Evolutionary conservation across 2,329 filamentous ascomycete genomes (phyloP).

Genomic region (Dactylellina sp.): DNA sequence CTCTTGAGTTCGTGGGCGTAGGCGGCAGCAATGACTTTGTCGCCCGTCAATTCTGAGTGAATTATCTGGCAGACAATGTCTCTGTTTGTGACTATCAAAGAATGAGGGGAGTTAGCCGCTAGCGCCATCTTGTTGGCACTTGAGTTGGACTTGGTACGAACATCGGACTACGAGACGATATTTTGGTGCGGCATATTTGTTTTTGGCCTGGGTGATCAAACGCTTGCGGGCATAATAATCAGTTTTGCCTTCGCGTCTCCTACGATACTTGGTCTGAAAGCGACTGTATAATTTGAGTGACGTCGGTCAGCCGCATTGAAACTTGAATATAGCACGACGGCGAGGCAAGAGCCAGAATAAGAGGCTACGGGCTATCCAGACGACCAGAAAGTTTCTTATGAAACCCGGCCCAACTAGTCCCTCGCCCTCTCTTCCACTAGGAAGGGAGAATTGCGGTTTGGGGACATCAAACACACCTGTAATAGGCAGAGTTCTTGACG

Average conservation of each 20-base stretch:
- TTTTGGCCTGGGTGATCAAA: constrained; percentile 99
- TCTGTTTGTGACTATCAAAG: constrained; percentile 45
- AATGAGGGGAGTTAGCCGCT: not conserved
- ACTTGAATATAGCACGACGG: constrained; percentile 18
- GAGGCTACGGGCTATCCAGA: constrained; percentile 12
- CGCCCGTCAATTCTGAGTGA: constrained; percentile 92
- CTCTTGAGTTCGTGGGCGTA: constrained; percentile 98
- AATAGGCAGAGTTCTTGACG: constrained; percentile 98
- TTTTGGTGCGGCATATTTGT: constrained; percentile 99
- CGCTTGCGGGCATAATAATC: constrained; percentile 99
- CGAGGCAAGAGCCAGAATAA: not conserved
- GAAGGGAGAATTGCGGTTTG: constrained; percentile 33
- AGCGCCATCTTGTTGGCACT: not conserved
- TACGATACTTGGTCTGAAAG: constrained; percentile 99
- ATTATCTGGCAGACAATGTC: constrained; percentile 98
- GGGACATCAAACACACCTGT: constrained; percentile 76
- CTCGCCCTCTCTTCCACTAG: constrained; percentile 56
- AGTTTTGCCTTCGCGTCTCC: constrained; percentile 95
- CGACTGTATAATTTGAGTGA: constrained; percentile 71
- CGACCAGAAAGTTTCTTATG: constrained; percentile 3
- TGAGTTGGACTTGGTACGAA: constrained; percentile 4
- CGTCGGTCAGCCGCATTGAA: constrained; percentile 59
- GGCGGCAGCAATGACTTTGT: constrained; percentile 93
- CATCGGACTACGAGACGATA: constrained; percentile 98
- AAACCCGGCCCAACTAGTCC: constrained; percentile 34